Evolutionary conservation across 148 eudicot species (phyloP), one percentile per base, ranked within the genome.

Genomic region (Rhododendron williamsianum): DNA sequence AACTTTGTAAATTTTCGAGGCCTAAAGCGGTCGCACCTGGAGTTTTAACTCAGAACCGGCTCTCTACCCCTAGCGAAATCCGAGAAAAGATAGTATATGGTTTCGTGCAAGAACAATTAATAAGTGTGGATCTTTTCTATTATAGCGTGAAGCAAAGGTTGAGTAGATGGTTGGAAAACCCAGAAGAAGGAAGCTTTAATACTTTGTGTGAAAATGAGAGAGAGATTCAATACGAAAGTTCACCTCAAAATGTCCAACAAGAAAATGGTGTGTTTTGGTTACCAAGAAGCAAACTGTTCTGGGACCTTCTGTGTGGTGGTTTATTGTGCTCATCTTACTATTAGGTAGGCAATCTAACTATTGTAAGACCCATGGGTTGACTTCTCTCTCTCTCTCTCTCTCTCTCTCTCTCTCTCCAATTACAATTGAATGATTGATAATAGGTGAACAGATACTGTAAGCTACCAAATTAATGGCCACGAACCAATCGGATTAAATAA

Each of bases 251-350:
- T 0, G 21, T 35, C 18, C 11, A 16, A 74, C 21, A 36, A 16
- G 36, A 38, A 74, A 74, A 36, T 33, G 23, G 25, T 16, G 43
- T 19, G 23, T 74, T 74, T 74, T 74, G 78, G 78, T 74, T 16
- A 74, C 78, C 78, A 74, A 74, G 46, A 36, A 74, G 45, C 78
- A 74, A 74, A 74, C 78, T 2, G 46, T 74, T 74, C 46, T 35
- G 78, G 46, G 45, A 18, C 78, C 78, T 7, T 74, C 9, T 74
- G 3, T 16, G 78, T 74, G 45, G 45, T 35, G 41, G 78, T 35
- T 35, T 33, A 74, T 35, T 74, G 11, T 6, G 3, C 38, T 19
- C 10, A 74, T 36, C 23, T 36, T 74, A 16, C 46, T 18, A 2
- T 30, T 15, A 23, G n/a, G 45, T 35, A 18, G 78, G 78, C 78